Conservation (phyloP, 768 basidiomycete species). For the Amanita subjunquillea region DNA sequence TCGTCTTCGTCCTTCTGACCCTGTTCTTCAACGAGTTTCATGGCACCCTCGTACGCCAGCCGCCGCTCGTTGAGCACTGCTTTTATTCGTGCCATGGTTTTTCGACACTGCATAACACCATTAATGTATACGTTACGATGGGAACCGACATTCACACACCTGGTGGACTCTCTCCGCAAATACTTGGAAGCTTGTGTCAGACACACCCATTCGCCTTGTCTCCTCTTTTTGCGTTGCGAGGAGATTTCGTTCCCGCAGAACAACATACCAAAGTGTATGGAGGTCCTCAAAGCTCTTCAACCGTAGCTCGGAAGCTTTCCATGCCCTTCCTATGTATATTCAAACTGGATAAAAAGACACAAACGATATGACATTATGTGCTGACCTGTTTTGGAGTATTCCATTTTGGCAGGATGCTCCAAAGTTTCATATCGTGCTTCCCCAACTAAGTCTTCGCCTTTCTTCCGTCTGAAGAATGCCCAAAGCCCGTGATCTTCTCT, state of each 20-base stretch:
- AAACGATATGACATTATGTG: not conserved
- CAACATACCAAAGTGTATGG: constrained; percentile 91
- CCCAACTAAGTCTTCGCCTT: constrained; percentile 30
- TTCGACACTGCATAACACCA: constrained; percentile 52
- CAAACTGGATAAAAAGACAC: not conserved
- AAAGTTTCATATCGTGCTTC: constrained; percentile 42
- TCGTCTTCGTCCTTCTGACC: constrained; percentile 18
- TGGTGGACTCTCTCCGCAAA: constrained; percentile 29
- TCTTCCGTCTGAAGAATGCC: constrained; percentile 61
- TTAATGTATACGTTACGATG: not conserved
- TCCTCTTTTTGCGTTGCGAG: constrained; percentile 84
- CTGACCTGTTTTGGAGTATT: not conserved
- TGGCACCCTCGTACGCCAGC: constrained; percentile 69
- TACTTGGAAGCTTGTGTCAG: constrained; percentile 18
- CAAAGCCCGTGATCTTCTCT: constrained; percentile 64
- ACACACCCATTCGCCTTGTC: constrained; percentile 48
- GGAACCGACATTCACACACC: constrained; percentile 21
- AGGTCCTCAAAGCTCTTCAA: constrained; percentile 88
- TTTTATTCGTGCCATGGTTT: constrained; percentile 97
- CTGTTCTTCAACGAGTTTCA: constrained; percentile 28
- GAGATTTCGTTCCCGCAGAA: constrained; percentile 82
- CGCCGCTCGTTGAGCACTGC: constrained; percentile 85
- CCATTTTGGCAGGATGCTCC: constrained; percentile 18
- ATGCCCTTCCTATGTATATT: constrained; percentile 62
- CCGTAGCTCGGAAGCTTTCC: constrained; percentile 80